These are phyloP conservation scores for Chaetoscypha palmicola DNA, from an alignment of 2,329 filamentous ascomycete genomes.

Conservation along the genomic window DNA sequence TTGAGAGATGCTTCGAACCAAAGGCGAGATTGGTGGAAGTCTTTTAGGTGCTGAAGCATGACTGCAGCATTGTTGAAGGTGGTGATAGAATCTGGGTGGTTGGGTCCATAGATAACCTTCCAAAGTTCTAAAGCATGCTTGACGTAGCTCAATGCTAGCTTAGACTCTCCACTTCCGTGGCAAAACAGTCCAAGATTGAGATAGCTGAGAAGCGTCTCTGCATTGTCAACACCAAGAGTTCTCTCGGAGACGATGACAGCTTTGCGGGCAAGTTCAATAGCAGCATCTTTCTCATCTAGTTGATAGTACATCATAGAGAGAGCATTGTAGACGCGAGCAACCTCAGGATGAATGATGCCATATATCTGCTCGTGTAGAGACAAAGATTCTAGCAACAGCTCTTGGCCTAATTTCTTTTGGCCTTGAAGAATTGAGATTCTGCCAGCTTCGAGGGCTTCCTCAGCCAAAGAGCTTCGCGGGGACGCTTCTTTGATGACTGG, in stretches of 20 bases:
- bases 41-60: conserved; percentile 94
- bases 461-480: conserved; percentile 81
- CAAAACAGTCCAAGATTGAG: conserved; percentile 92
- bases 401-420: conserved; percentile 92
- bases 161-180: conserved; percentile 86
- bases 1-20: conserved; percentile 94
- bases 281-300: conserved; percentile 94
- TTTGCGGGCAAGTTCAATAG: conserved; percentile 91
- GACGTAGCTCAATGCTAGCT: conserved; percentile 77
- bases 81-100: conserved; percentile 95
- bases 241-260: conserved; percentile 93
- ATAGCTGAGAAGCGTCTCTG: conserved; percentile 91
- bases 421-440: conserved; percentile 93
- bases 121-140: conserved; percentile 90
- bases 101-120: conserved; percentile 92
- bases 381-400: conserved; percentile 89
- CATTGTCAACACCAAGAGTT: conserved; percentile 86
- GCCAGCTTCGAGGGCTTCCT: conserved; percentile 92
- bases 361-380: conserved; percentile 98
- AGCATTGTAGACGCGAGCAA: conserved; percentile 90
- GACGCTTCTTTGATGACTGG: conserved; percentile 91
- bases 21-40: conserved; percentile 85
- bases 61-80: conserved; percentile 98
- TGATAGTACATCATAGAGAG: conserved; percentile 95
- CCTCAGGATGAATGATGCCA: conserved; percentile 92